phyloP scores from a whole-genome alignment of 306 rosid genomes.

The Erythrophleum fordii region DNA sequence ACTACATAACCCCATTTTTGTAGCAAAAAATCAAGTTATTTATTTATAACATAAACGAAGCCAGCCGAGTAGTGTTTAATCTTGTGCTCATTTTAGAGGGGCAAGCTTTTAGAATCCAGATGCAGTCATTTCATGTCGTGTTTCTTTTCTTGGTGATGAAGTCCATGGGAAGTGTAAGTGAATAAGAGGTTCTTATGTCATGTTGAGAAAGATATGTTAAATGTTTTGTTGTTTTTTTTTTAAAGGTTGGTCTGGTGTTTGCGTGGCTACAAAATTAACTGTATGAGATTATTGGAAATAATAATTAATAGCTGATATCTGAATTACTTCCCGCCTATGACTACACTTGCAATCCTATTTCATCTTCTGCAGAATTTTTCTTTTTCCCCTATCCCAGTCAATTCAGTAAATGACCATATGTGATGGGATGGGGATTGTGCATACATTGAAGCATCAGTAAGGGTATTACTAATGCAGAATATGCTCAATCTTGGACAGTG shows the following conservation, averaged over 20 bases:
- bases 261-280: not conserved
- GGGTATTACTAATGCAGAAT: not conserved
- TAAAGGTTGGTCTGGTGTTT: not conserved
- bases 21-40: not conserved
- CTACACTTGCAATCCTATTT: not conserved
- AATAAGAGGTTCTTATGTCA: constrained; percentile 13
- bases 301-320: not conserved
- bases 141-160: constrained; percentile 7
- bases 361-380: constrained; percentile 14
- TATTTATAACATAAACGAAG: not conserved
- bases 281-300: not conserved
- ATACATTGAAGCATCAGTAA: constrained; percentile 26
- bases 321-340: not conserved
- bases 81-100: constrained; percentile 17
- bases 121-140: not conserved
- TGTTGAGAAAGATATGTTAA: not conserved
- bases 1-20: constrained; percentile 4
- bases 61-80: not conserved
- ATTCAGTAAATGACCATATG: not conserved
- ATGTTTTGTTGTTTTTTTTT: not conserved
- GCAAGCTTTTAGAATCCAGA: constrained; percentile 5
- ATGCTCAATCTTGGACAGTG: constrained; percentile 65
- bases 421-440: constrained; percentile 18
- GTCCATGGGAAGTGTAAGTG: constrained; percentile 3
- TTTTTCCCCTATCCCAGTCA: constrained; percentile 22